Percentiles rank a stretch among this genome's conserved stretches.
phyloP scores from a whole-genome alignment of 192 early-diverging fungal species.

The Backusella westeae region DNA sequence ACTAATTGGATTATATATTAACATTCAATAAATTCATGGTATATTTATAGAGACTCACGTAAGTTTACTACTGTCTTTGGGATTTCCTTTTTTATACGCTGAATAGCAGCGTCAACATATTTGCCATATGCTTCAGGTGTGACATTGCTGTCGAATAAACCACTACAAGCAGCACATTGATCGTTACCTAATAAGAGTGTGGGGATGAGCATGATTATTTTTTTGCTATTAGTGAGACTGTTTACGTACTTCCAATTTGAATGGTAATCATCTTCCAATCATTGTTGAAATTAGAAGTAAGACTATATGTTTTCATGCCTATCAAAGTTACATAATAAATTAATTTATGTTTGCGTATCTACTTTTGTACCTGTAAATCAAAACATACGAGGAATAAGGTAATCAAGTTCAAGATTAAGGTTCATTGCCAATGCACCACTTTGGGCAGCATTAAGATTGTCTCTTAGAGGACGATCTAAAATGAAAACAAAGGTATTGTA shows the following conservation, averaged over 20 bases:
- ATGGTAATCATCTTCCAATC: slow-evolving; percentile 28
- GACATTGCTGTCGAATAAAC: slow-evolving; percentile 11
- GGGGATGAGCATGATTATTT: neutral
- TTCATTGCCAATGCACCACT: slow-evolving; percentile 46
- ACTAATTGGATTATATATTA: neutral
- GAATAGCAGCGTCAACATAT: slow-evolving; percentile 18
- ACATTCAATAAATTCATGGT: neutral
- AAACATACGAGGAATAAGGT: slow-evolving; percentile 29
- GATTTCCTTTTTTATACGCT: slow-evolving; percentile 22
- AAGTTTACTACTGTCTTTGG: slow-evolving; percentile 48
- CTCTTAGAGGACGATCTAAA: slow-evolving; percentile 27
- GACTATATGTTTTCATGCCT: slow-evolving; percentile 25
- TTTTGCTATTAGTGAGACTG: neutral
- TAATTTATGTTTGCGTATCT: neutral
- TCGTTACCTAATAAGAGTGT: slow-evolving; percentile 44
- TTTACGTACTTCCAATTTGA: slow-evolving; percentile 7
- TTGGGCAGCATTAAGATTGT: slow-evolving; percentile 49
- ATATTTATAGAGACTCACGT: slow-evolving; percentile 23
- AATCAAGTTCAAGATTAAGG: slow-evolving; percentile 42
- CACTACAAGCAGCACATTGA: slow-evolving; percentile 44
- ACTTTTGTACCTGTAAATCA: neutral
- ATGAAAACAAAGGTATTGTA: neutral
- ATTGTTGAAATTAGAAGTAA: neutral
- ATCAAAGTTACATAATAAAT: neutral
- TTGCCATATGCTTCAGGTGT: slow-evolving; percentile 28